A percentile compares a stretch with the other conserved stretches of the same genome.
These are phyloP conservation scores for Clitocybe nebularis DNA, from an alignment of 1,284 basidiomycete species.

Conservation along the genomic window DNA sequence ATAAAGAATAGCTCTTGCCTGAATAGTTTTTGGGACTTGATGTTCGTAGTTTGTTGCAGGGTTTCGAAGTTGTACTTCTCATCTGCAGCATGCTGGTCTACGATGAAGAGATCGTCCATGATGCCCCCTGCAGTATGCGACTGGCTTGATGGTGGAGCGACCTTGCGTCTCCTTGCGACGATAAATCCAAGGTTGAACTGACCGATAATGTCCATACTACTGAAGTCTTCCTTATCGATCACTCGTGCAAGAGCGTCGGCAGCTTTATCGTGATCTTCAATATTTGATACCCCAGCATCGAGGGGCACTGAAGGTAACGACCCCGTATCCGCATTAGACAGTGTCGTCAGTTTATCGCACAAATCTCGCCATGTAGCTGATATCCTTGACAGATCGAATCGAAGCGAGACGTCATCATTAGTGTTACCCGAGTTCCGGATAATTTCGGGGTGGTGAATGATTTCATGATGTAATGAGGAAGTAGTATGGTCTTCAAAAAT, in stretches of 20 bases:
- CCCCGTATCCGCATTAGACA: not conserved
- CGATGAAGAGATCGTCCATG: slow-evolving; percentile 89
- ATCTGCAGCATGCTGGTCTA: slow-evolving; percentile 88
- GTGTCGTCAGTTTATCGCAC: not conserved
- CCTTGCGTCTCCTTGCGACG: slow-evolving; percentile 64
- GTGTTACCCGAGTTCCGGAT: slow-evolving; percentile 33
- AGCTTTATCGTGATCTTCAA: slow-evolving; percentile 55
- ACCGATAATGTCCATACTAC: slow-evolving; percentile 80
- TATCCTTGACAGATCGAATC: slow-evolving; percentile 43
- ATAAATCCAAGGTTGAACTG: slow-evolving; percentile 99
- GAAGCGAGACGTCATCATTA: slow-evolving; percentile 36
- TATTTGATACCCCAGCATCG: slow-evolving; percentile 60
- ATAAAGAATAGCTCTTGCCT: slow-evolving; percentile 42
- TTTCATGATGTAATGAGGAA: slow-evolving; percentile 13
- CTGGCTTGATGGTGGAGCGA: slow-evolving; percentile 11
- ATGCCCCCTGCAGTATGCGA: slow-evolving; percentile 1
- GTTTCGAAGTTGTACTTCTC: slow-evolving; percentile 99
- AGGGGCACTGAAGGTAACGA: slow-evolving; percentile 20
- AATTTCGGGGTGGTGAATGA: slow-evolving; percentile 35
- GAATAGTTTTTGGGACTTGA: slow-evolving; percentile 84
- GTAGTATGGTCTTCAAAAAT: slow-evolving; percentile 11
- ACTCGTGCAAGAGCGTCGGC: slow-evolving; percentile 78
- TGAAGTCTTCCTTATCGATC: slow-evolving; percentile 88
- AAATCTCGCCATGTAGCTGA: slow-evolving; percentile 31
- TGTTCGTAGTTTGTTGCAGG: slow-evolving; percentile 82